phyloP scores from a whole-genome alignment of 371 early-diverging fungal genomes.

The Rhizomucor miehei region DNA sequence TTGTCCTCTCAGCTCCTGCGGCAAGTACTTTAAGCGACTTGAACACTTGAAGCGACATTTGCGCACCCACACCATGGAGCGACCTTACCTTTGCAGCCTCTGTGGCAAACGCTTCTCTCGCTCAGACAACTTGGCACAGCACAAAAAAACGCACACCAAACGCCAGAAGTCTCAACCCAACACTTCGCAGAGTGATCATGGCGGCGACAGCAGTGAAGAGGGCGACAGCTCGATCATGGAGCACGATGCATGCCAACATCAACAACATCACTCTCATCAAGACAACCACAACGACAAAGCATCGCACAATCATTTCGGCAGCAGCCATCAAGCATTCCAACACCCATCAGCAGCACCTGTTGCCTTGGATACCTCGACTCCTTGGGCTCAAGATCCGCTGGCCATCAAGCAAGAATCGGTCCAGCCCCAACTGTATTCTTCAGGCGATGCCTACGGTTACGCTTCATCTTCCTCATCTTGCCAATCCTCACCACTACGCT shows the following conservation, averaged over 20 bases:
- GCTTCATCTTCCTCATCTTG: slow-evolving; percentile 1
- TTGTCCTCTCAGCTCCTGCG: slow-evolving; percentile 46
- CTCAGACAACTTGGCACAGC: slow-evolving; percentile 81
- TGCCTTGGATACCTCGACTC: no score
- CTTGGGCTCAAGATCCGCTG: no score
- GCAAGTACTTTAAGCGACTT: slow-evolving; percentile 73
- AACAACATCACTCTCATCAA: background rate
- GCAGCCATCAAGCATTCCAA: background rate
- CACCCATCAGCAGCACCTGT: no score
- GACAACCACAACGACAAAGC: slow-evolving; percentile 3
- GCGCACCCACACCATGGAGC: slow-evolving; percentile 53
- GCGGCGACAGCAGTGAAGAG: background rate
- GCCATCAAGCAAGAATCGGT: no score
- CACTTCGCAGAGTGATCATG: slow-evolving; percentile 2
- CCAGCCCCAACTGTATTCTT: no score
- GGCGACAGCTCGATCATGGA: background rate
- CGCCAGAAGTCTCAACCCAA: slow-evolving; percentile 6
- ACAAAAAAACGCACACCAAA: slow-evolving; percentile 73
- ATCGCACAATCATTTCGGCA: background rate
- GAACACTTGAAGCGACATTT: slow-evolving; percentile 81
- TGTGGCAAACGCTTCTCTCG: slow-evolving; percentile 85
- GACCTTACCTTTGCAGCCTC: slow-evolving; percentile 67
- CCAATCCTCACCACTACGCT: background rate
- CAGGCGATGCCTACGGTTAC: background rate
- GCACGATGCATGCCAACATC: background rate